These are phyloP conservation scores for Suillus spraguei DNA, from an alignment of 768 basidiomycete species.

Conservation along the genomic window DNA sequence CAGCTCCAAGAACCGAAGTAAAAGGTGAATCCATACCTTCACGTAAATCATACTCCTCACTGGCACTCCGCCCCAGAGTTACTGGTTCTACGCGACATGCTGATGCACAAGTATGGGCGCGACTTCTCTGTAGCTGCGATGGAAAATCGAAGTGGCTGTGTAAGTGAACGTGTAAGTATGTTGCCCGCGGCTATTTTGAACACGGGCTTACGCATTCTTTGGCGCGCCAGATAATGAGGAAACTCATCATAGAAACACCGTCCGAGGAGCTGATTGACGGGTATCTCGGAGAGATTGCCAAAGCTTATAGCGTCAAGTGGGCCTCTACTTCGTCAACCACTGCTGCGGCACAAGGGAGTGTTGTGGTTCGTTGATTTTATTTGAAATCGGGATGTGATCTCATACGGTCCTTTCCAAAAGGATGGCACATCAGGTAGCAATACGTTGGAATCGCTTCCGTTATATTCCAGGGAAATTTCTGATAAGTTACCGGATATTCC, in stretches of 20 bases:
- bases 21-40: slow-evolving; percentile 56
- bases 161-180: slow-evolving; percentile 75
- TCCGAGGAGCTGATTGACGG: slow-evolving; percentile 77
- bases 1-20: slow-evolving; percentile 88
- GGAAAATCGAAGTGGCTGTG: slow-evolving; percentile 81
- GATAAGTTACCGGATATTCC: slow-evolving; percentile 55
- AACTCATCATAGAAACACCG: slow-evolving; percentile 72
- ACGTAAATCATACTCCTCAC: slow-evolving; percentile 11
- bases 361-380: slow-evolving; percentile 39
- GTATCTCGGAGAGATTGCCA: slow-evolving; percentile 88
- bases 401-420: background rate
- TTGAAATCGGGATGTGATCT: slow-evolving; percentile 3
- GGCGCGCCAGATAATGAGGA: slow-evolving; percentile 65
- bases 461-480: slow-evolving; percentile 28
- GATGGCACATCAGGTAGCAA: slow-evolving; percentile 9
- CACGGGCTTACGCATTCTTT: slow-evolving; percentile 6
- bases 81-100: slow-evolving; percentile 86
- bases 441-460: slow-evolving; percentile 25
- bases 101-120: slow-evolving; percentile 95
- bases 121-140: slow-evolving; percentile 86
- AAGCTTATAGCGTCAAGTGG: slow-evolving; percentile 82
- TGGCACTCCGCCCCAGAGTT: slow-evolving; percentile 57
- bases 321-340: slow-evolving; percentile 37
- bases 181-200: slow-evolving; percentile 2
- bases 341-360: slow-evolving; percentile 36